Evolutionary conservation across 2,329 filamentous ascomycete species (phyloP).

Genomic region (Rachicladosporium sp.): DNA sequence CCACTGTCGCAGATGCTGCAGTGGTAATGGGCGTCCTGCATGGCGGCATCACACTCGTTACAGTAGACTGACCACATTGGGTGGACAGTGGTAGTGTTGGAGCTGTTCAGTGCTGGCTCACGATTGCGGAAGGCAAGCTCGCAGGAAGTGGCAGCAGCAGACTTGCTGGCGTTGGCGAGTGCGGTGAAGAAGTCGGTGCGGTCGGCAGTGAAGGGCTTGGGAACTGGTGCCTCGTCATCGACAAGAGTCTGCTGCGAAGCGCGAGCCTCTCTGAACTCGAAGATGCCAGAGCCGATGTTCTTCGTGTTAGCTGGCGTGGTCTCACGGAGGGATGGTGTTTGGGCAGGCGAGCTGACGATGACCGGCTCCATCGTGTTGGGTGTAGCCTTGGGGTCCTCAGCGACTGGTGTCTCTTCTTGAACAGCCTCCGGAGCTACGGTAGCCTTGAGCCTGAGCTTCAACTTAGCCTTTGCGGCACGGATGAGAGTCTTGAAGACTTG

Average conservation of each 20-base stretch:
- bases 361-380: conserved; percentile 8
- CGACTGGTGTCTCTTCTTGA: conserved; percentile 5
- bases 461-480: conserved; percentile 92
- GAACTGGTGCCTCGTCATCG: conserved; percentile 29
- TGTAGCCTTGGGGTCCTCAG: conserved; percentile 1
- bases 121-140: conserved; percentile 30
- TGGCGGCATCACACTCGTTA: conserved; percentile 72
- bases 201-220: conserved; percentile 25
- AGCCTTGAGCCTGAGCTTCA: conserved; percentile 74
- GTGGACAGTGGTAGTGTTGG: conserved; percentile 11
- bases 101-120: conserved; percentile 11
- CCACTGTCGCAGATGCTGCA: conserved; percentile 87
- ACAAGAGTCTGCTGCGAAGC: conserved; percentile 19
- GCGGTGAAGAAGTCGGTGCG: conserved; percentile 14
- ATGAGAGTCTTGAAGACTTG: conserved; percentile 94
- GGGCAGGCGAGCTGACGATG: conserved; percentile 12
- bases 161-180: conserved; percentile 10
- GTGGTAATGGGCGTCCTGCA: conserved; percentile 79
- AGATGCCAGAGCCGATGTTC: conserved; percentile 23
- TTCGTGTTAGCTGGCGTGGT: conserved; percentile 14
- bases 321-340: conserved; percentile 12
- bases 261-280: conserved; percentile 25
- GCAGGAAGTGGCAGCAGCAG: conserved; percentile 12
- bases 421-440: conserved; percentile 17
- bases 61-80: conserved; percentile 74